These are phyloP conservation scores for Ophiostoma populinum DNA, from an alignment of 2,329 filamentous ascomycete species.

Conservation along the genomic window DNA sequence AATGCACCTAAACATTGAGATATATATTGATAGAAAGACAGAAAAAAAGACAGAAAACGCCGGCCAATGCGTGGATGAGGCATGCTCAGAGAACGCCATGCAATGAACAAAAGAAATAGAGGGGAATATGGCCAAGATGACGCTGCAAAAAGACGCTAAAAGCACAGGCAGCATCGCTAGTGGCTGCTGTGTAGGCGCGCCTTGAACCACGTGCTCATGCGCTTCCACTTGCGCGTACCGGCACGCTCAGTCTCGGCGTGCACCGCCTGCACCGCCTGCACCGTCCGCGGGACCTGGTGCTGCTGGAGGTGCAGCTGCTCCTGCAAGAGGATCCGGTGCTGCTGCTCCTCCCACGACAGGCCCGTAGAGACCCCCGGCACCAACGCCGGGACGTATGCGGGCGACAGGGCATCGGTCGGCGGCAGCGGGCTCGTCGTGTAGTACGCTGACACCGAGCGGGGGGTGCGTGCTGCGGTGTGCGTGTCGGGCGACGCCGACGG, in stretches of 20 bases:
- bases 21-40: too few species aligned
- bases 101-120: neutral
- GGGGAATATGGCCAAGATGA: too few species aligned
- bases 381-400: neutral
- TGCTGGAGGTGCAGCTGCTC: neutral
- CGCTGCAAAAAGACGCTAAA: slow-evolving; percentile 1
- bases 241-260: neutral
- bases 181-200: neutral
- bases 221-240: slow-evolving; percentile 2
- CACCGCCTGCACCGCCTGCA: neutral
- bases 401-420: too few species aligned
- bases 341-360: neutral
- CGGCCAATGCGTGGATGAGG: too few species aligned
- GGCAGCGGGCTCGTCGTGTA: slow-evolving; percentile 5
- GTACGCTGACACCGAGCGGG: slow-evolving; percentile 7
- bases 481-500: neutral
- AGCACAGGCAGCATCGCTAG: neutral
- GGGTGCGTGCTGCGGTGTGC: neutral
- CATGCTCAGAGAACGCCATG: too few species aligned
- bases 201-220: neutral
- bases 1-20: too few species aligned
- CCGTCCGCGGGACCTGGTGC: neutral
- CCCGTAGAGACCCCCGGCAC: neutral
- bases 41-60: too few species aligned
- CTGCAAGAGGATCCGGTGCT: neutral